These are phyloP conservation scores for Aaosphaeria arxii DNA, from an alignment of 2,329 filamentous ascomycete species.

Conservation along the genomic window DNA sequence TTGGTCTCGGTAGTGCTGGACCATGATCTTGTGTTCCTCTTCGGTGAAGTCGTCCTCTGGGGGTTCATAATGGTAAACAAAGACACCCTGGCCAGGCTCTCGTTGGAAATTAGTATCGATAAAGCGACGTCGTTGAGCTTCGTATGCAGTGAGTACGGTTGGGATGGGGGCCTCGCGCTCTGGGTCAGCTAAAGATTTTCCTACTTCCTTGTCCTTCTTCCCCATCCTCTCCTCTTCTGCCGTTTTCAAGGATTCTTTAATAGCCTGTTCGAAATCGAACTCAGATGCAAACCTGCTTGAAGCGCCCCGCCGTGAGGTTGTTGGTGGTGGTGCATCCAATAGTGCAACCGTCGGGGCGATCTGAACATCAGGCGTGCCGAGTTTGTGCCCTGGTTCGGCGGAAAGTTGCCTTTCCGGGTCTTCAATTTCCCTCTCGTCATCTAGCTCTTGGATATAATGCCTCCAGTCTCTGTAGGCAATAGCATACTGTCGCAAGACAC, in stretches of 20 bases:
- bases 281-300: slow-evolving; percentile 53
- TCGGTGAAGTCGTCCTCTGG: slow-evolving; percentile 72
- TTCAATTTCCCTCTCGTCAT: slow-evolving; percentile 40
- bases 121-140: slow-evolving; percentile 59
- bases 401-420: slow-evolving; percentile 34
- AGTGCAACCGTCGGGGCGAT: slow-evolving; percentile 25
- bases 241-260: slow-evolving; percentile 65
- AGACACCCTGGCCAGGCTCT: slow-evolving; percentile 64
- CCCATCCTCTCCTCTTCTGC: slow-evolving; percentile 70
- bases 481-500: slow-evolving; percentile 35
- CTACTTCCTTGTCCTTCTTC: slow-evolving; percentile 57
- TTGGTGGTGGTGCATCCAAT: slow-evolving; percentile 21
- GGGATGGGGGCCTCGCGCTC: slow-evolving; percentile 76
- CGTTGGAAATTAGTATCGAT: slow-evolving; percentile 65
- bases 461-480: slow-evolving; percentile 42
- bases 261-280: slow-evolving; percentile 67
- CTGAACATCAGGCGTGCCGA: slow-evolving; percentile 47
- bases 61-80: slow-evolving; percentile 69
- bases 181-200: slow-evolving; percentile 68
- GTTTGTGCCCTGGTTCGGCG: slow-evolving; percentile 32
- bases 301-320: slow-evolving; percentile 29
- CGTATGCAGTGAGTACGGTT: slow-evolving; percentile 62
- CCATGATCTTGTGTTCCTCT: slow-evolving; percentile 68
- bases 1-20: slow-evolving; percentile 67
- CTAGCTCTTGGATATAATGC: slow-evolving; percentile 37